phyloP scores from a whole-genome alignment of 345 rosid species.

The Citrus unshiu region DNA sequence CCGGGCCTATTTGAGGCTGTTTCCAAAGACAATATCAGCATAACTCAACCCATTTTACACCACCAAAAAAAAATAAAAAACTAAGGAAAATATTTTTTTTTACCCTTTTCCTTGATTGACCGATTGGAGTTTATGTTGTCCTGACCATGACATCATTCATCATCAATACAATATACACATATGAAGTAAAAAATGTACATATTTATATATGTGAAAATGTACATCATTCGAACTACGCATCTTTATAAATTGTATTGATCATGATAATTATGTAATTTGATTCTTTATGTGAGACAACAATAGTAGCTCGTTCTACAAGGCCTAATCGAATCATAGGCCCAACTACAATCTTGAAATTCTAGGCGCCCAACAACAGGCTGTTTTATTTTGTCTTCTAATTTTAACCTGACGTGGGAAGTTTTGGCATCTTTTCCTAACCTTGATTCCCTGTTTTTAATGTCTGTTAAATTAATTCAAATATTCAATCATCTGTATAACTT shows the following conservation, averaged over 20 bases:
- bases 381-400: not conserved
- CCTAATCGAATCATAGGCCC: not conserved
- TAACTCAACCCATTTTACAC: not conserved
- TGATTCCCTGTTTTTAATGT: not conserved
- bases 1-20: not conserved
- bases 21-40: not conserved
- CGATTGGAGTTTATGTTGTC: not conserved
- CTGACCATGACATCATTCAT: not conserved
- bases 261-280: not conserved
- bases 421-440: not conserved
- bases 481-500: not conserved
- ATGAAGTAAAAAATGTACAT: not conserved
- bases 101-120: not conserved
- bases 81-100: not conserved
- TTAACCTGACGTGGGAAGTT: not conserved
- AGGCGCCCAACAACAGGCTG: not conserved
- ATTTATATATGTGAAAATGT: too few relatives aligned
- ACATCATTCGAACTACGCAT: too few relatives aligned
- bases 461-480: not conserved
- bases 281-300: not conserved
- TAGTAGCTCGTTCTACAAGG: not conserved
- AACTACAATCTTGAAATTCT: not conserved
- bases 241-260: too few relatives aligned
- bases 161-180: not conserved
- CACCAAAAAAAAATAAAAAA: not conserved